Evolutionary conservation across 805 yeast species (phyloP).

Genomic region (Candida schatavii): DNA sequence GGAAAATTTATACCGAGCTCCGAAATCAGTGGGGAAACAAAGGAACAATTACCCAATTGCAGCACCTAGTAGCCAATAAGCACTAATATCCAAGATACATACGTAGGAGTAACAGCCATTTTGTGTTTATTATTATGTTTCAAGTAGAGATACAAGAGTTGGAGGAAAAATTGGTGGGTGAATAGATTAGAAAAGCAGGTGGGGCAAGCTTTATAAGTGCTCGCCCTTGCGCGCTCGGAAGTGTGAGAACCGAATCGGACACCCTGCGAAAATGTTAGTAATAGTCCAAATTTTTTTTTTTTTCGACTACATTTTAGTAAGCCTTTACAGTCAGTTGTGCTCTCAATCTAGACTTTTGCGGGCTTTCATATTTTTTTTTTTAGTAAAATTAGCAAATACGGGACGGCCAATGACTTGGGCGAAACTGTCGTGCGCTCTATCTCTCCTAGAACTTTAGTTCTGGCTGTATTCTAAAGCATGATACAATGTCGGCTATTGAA

Average conservation of each 20-base stretch:
- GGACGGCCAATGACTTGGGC: too few relatives aligned
- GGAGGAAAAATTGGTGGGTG: background rate
- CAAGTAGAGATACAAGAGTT: background rate
- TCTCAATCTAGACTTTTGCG: background rate
- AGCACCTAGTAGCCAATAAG: too few relatives aligned
- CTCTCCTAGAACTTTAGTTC: too few relatives aligned
- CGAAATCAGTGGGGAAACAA: too few relatives aligned
- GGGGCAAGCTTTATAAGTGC: slow-evolving; percentile 2
- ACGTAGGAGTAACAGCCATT: slow-evolving; percentile 47
- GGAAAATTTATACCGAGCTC: too few relatives aligned
- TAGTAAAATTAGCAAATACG: background rate
- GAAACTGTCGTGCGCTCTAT: too few relatives aligned
- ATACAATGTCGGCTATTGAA: too few relatives aligned
- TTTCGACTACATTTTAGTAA: background rate
- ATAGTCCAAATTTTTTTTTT: background rate
- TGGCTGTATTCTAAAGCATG: too few relatives aligned
- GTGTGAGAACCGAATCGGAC: slow-evolving; percentile 8
- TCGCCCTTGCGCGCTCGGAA: slow-evolving; percentile 7
- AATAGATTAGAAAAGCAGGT: background rate
- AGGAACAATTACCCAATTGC: too few relatives aligned
- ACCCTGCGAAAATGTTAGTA: background rate
- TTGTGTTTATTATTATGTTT: slow-evolving; percentile 7
- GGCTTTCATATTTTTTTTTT: too few relatives aligned
- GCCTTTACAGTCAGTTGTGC: background rate
- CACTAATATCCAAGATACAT: slow-evolving; percentile 22